Percentiles rank a stretch among this genome's conserved stretches.
These are phyloP conservation scores for Apostasia shenzhenica DNA, from an alignment of 106 monocot species.

Conservation along the genomic window DNA sequence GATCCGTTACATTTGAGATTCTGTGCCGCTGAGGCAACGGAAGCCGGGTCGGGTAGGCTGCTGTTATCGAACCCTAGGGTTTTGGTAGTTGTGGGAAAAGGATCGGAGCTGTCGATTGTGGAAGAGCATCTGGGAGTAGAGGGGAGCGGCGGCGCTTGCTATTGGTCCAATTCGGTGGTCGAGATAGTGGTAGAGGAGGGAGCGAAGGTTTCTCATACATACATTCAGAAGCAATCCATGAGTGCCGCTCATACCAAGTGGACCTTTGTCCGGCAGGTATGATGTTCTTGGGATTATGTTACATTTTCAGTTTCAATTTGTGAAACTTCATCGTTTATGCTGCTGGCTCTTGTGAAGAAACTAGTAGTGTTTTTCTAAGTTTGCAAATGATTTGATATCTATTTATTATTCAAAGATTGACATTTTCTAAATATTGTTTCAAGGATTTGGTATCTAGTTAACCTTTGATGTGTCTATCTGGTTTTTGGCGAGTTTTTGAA, in stretches of 20 bases:
- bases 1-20: constrained; percentile 61
- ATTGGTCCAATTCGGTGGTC: constrained; percentile 88
- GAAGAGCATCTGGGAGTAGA: constrained; percentile 72
- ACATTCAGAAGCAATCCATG: constrained; percentile 57
- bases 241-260: constrained; percentile 90
- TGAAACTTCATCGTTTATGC: neutral
- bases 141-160: constrained; percentile 35
- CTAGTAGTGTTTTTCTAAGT: no score
- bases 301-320: neutral
- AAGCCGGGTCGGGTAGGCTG: constrained; percentile 28
- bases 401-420: no score
- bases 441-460: no score
- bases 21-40: constrained; percentile 19
- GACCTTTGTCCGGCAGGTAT: constrained; percentile 74
- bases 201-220: constrained; percentile 64
- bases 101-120: constrained; percentile 67
- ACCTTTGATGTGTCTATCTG: no score
- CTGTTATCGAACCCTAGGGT: constrained; percentile 81
- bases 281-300: neutral
- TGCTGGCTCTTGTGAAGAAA: neutral
- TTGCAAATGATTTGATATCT: no score
- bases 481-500: no score
- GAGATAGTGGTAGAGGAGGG: constrained; percentile 71
- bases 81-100: constrained; percentile 72
- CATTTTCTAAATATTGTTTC: no score